Conservation (phyloP, 371 early-diverging fungal species). For the Lichtheimia ramosa region DNA sequence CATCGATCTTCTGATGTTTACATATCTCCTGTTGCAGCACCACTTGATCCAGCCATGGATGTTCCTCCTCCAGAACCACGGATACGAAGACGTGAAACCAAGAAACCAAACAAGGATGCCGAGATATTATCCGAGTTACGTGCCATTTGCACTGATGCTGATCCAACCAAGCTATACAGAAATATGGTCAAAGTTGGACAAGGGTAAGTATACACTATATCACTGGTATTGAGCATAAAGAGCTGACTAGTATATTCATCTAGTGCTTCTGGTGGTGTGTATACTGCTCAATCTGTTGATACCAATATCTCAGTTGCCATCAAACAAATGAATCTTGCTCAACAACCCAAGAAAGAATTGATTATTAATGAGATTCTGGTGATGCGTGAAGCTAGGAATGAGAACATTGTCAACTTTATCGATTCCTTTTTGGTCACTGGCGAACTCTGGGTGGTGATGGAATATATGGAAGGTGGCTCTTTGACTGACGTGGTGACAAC, state of each 20-base stretch:
- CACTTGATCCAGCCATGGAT: constrained; percentile 44
- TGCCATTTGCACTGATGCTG: constrained; percentile 88
- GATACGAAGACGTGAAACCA: constrained; percentile 9
- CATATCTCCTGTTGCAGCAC: constrained; percentile 24
- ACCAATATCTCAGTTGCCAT: constrained; percentile 85
- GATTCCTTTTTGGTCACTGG: constrained; percentile 87
- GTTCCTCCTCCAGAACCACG: constrained; percentile 16
- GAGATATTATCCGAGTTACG: constrained; percentile 88
- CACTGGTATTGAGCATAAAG: neutral
- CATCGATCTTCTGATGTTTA: constrained; percentile 11
- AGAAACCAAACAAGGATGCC: constrained; percentile 31
- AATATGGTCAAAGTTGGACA: constrained; percentile 25
- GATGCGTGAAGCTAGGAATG: constrained; percentile 87
- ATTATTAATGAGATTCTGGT: constrained; percentile 97
- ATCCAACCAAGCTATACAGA: constrained; percentile 55
- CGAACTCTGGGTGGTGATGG: constrained; percentile 96
- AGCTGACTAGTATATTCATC: neutral
- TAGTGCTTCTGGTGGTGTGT: constrained; percentile 94
- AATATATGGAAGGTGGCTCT: constrained; percentile 97
- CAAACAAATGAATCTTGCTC: constrained; percentile 94
- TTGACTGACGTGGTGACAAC: constrained; percentile 91
- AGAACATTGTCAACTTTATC: constrained; percentile 96
- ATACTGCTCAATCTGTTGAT: constrained; percentile 76
- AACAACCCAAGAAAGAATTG: constrained; percentile 95
- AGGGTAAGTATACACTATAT: constrained; percentile 13